phyloP scores from a whole-genome alignment of 805 yeast genomes.

The Komagataella pseudopastoris region DNA sequence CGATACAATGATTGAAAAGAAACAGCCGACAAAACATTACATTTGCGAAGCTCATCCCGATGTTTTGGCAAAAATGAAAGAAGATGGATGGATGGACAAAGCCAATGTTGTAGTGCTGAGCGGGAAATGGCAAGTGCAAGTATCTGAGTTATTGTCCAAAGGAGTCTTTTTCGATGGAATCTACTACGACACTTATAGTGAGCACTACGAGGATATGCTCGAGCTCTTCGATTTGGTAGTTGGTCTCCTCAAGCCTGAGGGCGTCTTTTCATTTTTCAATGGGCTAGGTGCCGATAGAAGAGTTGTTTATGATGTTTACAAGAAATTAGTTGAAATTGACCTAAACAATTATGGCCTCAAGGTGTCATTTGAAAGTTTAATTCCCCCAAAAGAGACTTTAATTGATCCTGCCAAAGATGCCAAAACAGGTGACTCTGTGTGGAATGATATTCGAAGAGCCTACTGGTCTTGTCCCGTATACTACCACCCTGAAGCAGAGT shows the following conservation, averaged over 20 bases:
- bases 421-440: slow-evolving; percentile 27
- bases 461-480: slow-evolving; percentile 61
- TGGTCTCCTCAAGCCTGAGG: slow-evolving; percentile 71
- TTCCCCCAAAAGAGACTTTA: slow-evolving; percentile 28
- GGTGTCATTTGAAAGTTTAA: slow-evolving; percentile 38
- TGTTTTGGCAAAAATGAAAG: slow-evolving; percentile 51
- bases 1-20: slow-evolving; percentile 57
- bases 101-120: slow-evolving; percentile 59
- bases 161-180: slow-evolving; percentile 81
- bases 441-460: slow-evolving; percentile 49
- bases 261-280: slow-evolving; percentile 82
- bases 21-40: slow-evolving; percentile 56
- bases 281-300: slow-evolving; percentile 78
- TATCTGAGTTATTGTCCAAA: slow-evolving; percentile 48
- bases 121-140: slow-evolving; percentile 88
- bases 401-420: slow-evolving; percentile 1
- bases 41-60: slow-evolving; percentile 94
- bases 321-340: slow-evolving; percentile 68
- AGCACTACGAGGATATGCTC: slow-evolving; percentile 80
- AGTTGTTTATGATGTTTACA: slow-evolving; percentile 73
- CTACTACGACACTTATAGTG: slow-evolving; percentile 89
- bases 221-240: slow-evolving; percentile 72
- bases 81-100: slow-evolving; percentile 76
- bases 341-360: slow-evolving; percentile 64
- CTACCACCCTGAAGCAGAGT: slow-evolving; percentile 51